Percentiles rank a stretch among this genome's conserved stretches.
Conservation (phyloP, 164 flowering plant genomes). For the Aristolochia fimbriata region DNA sequence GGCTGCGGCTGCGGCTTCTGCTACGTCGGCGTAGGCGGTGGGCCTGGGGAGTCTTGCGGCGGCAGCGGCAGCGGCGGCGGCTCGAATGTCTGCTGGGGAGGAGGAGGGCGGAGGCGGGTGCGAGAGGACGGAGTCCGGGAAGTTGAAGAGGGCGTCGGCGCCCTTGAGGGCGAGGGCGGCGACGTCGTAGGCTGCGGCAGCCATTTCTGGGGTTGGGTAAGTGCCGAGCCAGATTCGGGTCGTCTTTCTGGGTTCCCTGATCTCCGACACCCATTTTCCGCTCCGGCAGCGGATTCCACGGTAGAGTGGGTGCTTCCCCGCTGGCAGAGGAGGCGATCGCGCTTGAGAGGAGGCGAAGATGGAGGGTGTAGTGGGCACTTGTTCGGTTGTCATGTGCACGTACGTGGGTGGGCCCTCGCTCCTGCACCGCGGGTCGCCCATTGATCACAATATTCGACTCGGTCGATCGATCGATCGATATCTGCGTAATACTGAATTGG, state of each 20-base stretch:
- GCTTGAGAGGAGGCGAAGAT: background rate
- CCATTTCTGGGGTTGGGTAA: constrained; percentile 73
- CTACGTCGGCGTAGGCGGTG: background rate
- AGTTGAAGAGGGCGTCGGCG: constrained; percentile 43
- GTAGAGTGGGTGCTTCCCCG: constrained; percentile 33
- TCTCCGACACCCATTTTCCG: constrained; percentile 89
- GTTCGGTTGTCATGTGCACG: too few relatives aligned
- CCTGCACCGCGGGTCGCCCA: too few relatives aligned
- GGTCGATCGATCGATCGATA: too few relatives aligned
- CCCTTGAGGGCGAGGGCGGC: constrained; percentile 69
- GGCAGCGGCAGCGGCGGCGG: constrained; percentile 55
- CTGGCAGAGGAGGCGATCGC: background rate
- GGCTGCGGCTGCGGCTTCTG: too few relatives aligned
- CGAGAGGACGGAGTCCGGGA: constrained; percentile 26
- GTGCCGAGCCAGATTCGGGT: constrained; percentile 90
- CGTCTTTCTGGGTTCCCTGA: constrained; percentile 71
- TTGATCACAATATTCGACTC: too few relatives aligned
- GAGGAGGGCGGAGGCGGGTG: constrained; percentile 43
- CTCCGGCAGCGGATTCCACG: constrained; percentile 56
- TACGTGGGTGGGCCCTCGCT: too few relatives aligned
- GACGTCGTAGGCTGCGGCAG: constrained; percentile 81
- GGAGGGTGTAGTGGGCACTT: too few relatives aligned
- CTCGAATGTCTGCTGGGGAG: constrained; percentile 41
- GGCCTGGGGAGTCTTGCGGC: constrained; percentile 13
- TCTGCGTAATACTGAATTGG: too few relatives aligned